Percentiles rank a stretch among this genome's conserved stretches.
phyloP scores from a whole-genome alignment of 352 stramenopile genomes.

The Phytophthora rubi region DNA sequence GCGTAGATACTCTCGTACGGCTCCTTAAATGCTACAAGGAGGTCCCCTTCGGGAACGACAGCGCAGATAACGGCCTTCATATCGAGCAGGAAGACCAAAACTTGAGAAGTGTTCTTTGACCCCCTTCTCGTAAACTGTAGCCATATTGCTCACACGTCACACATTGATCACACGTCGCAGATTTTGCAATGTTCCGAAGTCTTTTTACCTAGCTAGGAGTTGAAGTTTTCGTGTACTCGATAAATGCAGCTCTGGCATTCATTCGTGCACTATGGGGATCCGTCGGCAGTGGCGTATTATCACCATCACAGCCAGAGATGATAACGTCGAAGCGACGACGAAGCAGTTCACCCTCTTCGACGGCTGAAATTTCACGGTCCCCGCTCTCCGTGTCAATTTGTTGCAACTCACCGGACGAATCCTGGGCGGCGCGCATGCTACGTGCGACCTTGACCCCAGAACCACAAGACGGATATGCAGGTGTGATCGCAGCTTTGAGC shows the following conservation, averaged over 20 bases:
- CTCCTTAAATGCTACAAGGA: not conserved
- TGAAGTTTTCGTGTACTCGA: constrained; percentile 35
- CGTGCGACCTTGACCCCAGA: constrained; percentile 55
- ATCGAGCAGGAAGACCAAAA: not conserved
- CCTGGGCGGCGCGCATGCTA: constrained; percentile 44
- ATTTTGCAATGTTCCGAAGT: not conserved
- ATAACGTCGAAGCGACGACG: constrained; percentile 51
- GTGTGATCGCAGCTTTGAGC: constrained; percentile 46
- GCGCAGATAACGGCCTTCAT: not conserved
- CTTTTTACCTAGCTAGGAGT: constrained; percentile 6
- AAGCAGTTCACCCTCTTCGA: constrained; percentile 35
- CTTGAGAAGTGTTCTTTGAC: not conserved
- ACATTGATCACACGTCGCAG: not conserved
- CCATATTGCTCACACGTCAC: not conserved
- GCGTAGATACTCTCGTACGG: not conserved
- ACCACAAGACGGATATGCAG: constrained; percentile 52
- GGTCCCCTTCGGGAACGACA: not conserved
- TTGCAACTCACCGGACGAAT: constrained; percentile 6
- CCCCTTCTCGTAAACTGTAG: not conserved
- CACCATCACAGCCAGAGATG: constrained; percentile 21
- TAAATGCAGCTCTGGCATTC: constrained; percentile 38
- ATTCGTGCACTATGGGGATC: constrained; percentile 11
- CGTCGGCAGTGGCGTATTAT: constrained; percentile 13
- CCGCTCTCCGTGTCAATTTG: constrained; percentile 1
- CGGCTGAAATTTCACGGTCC: not conserved